Base-by-base conservation (phyloP, 2,329 filamentous ascomycete genomes). In the Alternaria gaisen region DNA sequence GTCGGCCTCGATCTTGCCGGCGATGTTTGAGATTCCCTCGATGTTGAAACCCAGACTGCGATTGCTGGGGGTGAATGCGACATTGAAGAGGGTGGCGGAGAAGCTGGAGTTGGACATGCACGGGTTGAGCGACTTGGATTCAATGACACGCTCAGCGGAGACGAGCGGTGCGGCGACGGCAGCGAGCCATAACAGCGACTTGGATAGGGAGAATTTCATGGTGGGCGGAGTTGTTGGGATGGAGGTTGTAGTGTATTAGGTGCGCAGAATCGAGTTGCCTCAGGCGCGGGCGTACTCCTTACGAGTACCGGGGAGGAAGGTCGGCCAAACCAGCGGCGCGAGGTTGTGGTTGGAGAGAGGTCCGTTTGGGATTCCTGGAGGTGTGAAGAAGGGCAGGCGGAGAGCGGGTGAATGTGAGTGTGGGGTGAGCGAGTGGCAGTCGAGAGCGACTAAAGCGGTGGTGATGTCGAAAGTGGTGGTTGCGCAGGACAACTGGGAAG, bases 51-150 rank as follows among this genome's bases (percentile, higher is more conserved):
- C 83, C 54, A 94, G 84, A 32, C 88, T 89, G 70, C 85, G 85
- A 80, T 97, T 96, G 76, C 85, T 83, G 32, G 91, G 91, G 2
- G 90, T 92, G 80, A 92, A 92, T 66, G 88, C 82, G 78, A 97
- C 91, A 70, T 96, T 90, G 87, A 97, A 97, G 60, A 95, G 85
- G 70, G 90, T 93, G 71, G 94, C 93, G 5, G 91, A 91, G 89
- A 97, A 96, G 74, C 89, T 90, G 28, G 91, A 94, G 80, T 94
- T 90, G 60, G 88, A 83, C 84, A 94, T 91, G 81, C 94, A 97
- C 47, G 91, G 86, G 79, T 92, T 93, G 69, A 97, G 86, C 26
- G 94, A 96, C 75, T 87, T 91, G 57, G 94, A 95, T 71, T 89
- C 84, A 72, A 98, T 91, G 52, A 68, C 52, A 59, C 68, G 67